Conservation (phyloP, 2,329 filamentous ascomycete genomes). For the Drechslerella coelobrocha region DNA sequence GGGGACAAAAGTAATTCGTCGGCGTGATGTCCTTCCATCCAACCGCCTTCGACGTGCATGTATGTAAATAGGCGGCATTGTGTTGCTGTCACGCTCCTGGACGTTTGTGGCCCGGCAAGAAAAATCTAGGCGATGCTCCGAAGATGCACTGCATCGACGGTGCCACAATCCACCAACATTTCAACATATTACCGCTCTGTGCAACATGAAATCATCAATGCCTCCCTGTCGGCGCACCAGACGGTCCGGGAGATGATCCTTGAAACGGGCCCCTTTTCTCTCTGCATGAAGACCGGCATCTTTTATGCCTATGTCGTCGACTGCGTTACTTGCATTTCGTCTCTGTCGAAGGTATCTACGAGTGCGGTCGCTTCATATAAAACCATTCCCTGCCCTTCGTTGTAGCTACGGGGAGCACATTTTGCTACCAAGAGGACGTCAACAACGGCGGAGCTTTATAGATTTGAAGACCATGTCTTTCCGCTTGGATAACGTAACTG, state of each 20-base stretch:
- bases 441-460: constrained; percentile 16
- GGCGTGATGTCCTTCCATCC: too few species aligned
- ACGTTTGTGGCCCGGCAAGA: too few species aligned
- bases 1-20: too few species aligned
- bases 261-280: background rate
- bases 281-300: background rate
- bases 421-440: background rate
- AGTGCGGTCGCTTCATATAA: background rate
- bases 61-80: too few species aligned
- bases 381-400: background rate
- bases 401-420: background rate
- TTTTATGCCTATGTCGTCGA: constrained; percentile 24
- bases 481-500: constrained; percentile 26
- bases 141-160: too few species aligned
- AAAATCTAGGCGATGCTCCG: background rate
- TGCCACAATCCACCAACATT: background rate
- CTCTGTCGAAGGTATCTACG: constrained; percentile 7
- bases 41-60: too few species aligned
- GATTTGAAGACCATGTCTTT: constrained; percentile 48
- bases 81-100: too few species aligned
- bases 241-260: background rate
- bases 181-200: background rate
- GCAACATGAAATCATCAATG: background rate
- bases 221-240: background rate
- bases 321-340: constrained; percentile 13